A percentile compares a stretch with the other conserved stretches of the same genome.
phyloP scores from a whole-genome alignment of 2,329 filamentous ascomycete species.

The Fusarium newnesense region DNA sequence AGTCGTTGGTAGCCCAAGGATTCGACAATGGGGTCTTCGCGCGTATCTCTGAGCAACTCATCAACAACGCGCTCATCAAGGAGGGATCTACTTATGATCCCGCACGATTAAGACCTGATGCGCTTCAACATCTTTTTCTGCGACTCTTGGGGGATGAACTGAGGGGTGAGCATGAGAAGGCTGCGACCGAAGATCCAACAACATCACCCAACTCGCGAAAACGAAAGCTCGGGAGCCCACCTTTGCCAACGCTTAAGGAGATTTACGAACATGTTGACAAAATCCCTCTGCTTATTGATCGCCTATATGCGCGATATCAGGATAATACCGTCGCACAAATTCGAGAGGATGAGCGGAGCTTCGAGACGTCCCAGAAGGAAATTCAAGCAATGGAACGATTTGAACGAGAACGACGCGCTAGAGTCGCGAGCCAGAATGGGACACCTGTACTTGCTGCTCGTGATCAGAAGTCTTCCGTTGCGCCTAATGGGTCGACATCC shows the following conservation, averaged over 20 bases:
- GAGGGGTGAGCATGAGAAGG: conserved; percentile 59
- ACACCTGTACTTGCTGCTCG: conserved; percentile 48
- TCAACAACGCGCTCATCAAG: conserved; percentile 77
- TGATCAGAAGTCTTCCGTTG: conserved; percentile 44
- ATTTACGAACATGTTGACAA: conserved; percentile 73
- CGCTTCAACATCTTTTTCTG: conserved; percentile 82
- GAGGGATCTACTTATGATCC: conserved; percentile 78
- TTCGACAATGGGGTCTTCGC: conserved; percentile 73
- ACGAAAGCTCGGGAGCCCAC: conserved; percentile 76
- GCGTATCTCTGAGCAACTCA: conserved; percentile 78
- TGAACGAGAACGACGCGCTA: conserved; percentile 51
- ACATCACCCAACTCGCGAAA: conserved; percentile 72
- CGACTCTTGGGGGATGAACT: conserved; percentile 80
- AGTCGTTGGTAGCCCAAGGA: conserved; percentile 77
- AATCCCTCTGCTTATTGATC: conserved; percentile 75
- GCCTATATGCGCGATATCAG: conserved; percentile 80
- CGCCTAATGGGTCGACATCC: conserved; percentile 40
- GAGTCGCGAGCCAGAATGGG: conserved; percentile 49
- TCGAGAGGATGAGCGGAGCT: conserved; percentile 76
- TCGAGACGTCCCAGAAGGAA: conserved; percentile 72
- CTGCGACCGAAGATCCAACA: conserved; percentile 55
- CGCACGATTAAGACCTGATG: conserved; percentile 78
- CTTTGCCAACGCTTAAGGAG: conserved; percentile 72
- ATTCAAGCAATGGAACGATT: conserved; percentile 72
- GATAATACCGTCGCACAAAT: conserved; percentile 77